Evolutionary conservation across 2,329 filamentous ascomycete species (phyloP), one percentile per base, ranked within the genome.

Genomic region (Teratosphaeria zuluensis): DNA sequence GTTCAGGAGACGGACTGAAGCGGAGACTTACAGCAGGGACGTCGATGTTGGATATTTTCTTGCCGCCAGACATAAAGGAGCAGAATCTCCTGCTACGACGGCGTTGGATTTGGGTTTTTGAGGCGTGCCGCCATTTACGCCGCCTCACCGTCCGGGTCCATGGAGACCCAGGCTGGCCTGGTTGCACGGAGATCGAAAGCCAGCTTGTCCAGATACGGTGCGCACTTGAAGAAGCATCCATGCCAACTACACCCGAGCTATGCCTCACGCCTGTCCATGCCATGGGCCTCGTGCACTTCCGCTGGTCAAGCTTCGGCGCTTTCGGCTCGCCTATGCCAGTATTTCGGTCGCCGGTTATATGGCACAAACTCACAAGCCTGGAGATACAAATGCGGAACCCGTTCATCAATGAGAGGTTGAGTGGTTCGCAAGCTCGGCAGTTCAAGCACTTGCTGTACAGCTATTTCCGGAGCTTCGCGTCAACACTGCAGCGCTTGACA

Each of bases 201-300:
- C 61, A 53, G 1, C 61, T 72, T 30, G 56, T 69, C 9, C 55
- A 59, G 11, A 58, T 73, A 3, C 69, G 70, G 28, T 56, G 62
- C 11, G 62, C 66, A 3, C 56, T 73, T 35, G 70, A 73, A 46
- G 56, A 56, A 21, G 51, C 58, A 4, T 57, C 57, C 4, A 57
- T 66, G 9, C 56, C 57, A 6, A 53, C 64, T 6, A 58, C 72
- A 2, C 61, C 59, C 24, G 60, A 59, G 3, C 33, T 73, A 1
- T 59, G 56, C 3, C 31, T 72, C 12, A 30, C 54, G 9, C 69
- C 70, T 0, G 59, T 70, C 16, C 68, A 71, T 53, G 65, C 65
- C 8, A 67, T 69, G 56, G 68, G 69, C 51, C 66, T 73, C 46
- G 32, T 73, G 24, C 69, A 70, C 53, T 61, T 72, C 21, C 69